phyloP scores from a whole-genome alignment of 2,329 filamentous ascomycete species.

The Colletotrichum simmondsii region DNA sequence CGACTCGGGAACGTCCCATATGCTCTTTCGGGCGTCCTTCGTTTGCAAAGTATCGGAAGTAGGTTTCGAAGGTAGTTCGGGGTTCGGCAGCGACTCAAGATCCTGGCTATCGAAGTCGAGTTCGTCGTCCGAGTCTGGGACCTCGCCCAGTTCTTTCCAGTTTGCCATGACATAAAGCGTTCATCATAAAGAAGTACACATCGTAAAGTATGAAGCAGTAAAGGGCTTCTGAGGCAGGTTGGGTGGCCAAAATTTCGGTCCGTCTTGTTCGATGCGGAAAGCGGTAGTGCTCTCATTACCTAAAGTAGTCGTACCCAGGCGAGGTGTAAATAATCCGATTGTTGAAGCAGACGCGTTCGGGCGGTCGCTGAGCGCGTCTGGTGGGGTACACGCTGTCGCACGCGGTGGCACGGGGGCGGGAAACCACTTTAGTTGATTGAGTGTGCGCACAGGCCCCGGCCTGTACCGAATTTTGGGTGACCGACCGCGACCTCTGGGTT shows the following conservation, averaged over 20 bases:
- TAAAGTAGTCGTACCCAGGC: neutral
- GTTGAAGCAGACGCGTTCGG: conserved; percentile 25
- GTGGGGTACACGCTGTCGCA: conserved; percentile 23
- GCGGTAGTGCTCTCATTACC: conserved; percentile 18
- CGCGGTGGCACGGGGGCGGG: conserved; percentile 12
- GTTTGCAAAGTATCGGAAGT: conserved; percentile 13
- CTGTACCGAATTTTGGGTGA: conserved; percentile 15
- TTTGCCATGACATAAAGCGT: conserved; percentile 50
- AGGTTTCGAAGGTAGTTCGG: neutral
- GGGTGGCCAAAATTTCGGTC: neutral
- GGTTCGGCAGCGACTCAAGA: conserved; percentile 5
- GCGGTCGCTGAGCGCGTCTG: conserved; percentile 25
- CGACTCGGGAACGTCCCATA: conserved; percentile 51
- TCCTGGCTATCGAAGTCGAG: conserved; percentile 52
- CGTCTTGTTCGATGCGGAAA: neutral
- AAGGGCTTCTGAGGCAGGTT: neutral
- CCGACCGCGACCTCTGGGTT: conserved; percentile 16
- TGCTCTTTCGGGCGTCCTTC: conserved; percentile 36
- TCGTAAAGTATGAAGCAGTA: neutral
- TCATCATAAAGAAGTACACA: conserved; percentile 34
- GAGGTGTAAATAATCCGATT: neutral
- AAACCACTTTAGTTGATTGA: conserved; percentile 22
- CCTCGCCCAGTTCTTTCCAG: conserved; percentile 62
- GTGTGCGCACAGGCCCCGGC: conserved; percentile 13
- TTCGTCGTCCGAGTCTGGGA: conserved; percentile 63